phyloP scores from a whole-genome alignment of 2,329 filamentous ascomycete species.

The Neurospora crassa region DNA sequence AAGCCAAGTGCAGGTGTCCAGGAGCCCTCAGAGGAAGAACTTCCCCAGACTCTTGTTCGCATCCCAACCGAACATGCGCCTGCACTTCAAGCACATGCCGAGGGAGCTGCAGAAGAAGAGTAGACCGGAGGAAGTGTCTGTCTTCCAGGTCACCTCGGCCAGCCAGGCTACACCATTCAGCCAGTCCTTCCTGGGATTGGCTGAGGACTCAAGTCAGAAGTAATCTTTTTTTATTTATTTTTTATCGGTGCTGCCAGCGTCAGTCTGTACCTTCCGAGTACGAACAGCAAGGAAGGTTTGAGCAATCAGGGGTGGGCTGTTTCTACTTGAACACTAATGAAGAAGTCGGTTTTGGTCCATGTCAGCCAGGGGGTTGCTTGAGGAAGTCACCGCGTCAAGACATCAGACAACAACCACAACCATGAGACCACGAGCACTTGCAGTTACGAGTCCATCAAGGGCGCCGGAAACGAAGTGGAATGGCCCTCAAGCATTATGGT shows the following conservation, averaged over 20 bases:
- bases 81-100: conserved; percentile 50
- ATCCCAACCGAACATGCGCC: conserved; percentile 75
- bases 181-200: background rate
- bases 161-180: background rate
- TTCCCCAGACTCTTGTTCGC: conserved; percentile 75
- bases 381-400: background rate
- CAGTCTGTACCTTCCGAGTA: background rate
- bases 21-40: conserved; percentile 29
- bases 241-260: background rate
- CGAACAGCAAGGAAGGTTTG: background rate
- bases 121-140: background rate
- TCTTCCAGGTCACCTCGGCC: background rate
- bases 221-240: background rate
- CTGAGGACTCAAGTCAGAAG: background rate
- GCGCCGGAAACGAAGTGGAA: background rate
- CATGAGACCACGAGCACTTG: background rate
- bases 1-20: conserved; percentile 40
- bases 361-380: background rate
- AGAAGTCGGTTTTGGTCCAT: background rate
- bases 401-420: background rate
- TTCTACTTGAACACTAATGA: background rate
- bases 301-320: background rate
- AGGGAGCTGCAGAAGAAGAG: conserved; percentile 35
- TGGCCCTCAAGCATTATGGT: background rate
- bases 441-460: background rate